These are phyloP conservation scores for Lizonia empirigonia DNA, from an alignment of 2,329 filamentous ascomycete genomes.

Conservation along the genomic window DNA sequence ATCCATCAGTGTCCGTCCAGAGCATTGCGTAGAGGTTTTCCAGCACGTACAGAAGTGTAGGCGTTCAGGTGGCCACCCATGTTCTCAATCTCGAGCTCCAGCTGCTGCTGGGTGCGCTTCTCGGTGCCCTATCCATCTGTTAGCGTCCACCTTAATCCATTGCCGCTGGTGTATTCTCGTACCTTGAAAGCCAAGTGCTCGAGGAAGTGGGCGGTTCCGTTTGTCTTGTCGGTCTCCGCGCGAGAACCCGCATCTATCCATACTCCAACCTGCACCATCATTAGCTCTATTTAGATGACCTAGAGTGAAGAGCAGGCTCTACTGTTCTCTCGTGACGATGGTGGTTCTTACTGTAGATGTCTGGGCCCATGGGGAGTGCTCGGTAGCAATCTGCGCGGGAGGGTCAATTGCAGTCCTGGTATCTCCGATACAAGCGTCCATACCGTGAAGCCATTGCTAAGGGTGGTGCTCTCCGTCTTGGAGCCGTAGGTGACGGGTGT, in stretches of 20 bases:
- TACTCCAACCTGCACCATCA: too few relatives aligned
- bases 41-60: constrained; percentile 86
- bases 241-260: constrained; percentile 99
- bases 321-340: too few relatives aligned
- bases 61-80: constrained; percentile 99
- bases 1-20: constrained; percentile 47
- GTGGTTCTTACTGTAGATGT: constrained; percentile 97
- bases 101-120: constrained; percentile 93
- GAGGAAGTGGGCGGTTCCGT: constrained; percentile 98
- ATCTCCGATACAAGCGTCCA: constrained; percentile 31
- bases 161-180: constrained; percentile 31
- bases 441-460: constrained; percentile 98
- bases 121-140: constrained; percentile 74
- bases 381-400: constrained; percentile 80
- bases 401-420: constrained; percentile 42
- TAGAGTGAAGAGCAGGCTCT: too few relatives aligned
- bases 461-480: constrained; percentile 94
- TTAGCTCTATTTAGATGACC: too few relatives aligned
- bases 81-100: constrained; percentile 99
- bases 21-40: constrained; percentile 2
- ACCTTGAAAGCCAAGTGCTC: constrained; percentile 99
- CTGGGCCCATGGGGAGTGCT: constrained; percentile 97
- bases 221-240: constrained; percentile 97
- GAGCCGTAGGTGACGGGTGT: constrained; percentile 75
- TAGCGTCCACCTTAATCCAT: constrained; percentile 26